These are phyloP conservation scores for Basipetospora sp. DNA, from an alignment of 2,329 filamentous ascomycete genomes.

Conservation along the genomic window DNA sequence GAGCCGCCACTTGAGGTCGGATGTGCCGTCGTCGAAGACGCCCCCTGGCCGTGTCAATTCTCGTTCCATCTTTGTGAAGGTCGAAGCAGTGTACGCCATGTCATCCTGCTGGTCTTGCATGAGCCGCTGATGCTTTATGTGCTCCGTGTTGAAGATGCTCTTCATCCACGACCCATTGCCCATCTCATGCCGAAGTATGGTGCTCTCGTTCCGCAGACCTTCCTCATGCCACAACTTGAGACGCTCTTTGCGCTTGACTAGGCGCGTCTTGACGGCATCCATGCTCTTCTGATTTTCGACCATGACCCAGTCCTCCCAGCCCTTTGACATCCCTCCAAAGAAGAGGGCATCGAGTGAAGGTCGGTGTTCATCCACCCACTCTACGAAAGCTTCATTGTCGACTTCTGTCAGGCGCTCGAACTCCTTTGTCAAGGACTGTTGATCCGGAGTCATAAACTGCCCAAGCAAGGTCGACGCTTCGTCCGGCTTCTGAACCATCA, in stretches of 20 bases:
- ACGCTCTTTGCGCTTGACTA: constrained; percentile 65
- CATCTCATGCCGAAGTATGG: constrained; percentile 68
- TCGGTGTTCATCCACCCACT: constrained; percentile 75
- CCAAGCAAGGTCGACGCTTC: constrained; percentile 63
- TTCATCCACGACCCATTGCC: constrained; percentile 85
- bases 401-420: constrained; percentile 76
- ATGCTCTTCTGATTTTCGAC: constrained; percentile 68
- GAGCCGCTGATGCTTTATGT: constrained; percentile 76
- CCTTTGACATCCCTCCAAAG: constrained; percentile 61
- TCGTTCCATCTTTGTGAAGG: constrained; percentile 64
- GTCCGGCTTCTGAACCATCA: constrained; percentile 82
- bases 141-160: constrained; percentile 85
- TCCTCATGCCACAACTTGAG: constrained; percentile 67
- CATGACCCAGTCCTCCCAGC: constrained; percentile 77
- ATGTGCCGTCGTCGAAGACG: constrained; percentile 50
- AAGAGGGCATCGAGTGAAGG: constrained; percentile 69
- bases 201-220: constrained; percentile 51
- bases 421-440: constrained; percentile 55
- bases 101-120: constrained; percentile 91
- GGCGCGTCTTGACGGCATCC: constrained; percentile 55
- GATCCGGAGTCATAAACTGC: constrained; percentile 54
- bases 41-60: constrained; percentile 68
- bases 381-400: constrained; percentile 75
- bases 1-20: constrained; percentile 67
- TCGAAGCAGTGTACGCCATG: constrained; percentile 57